phyloP scores from a whole-genome alignment of 352 stramenopile species.

The Phytopythium vexans region DNA sequence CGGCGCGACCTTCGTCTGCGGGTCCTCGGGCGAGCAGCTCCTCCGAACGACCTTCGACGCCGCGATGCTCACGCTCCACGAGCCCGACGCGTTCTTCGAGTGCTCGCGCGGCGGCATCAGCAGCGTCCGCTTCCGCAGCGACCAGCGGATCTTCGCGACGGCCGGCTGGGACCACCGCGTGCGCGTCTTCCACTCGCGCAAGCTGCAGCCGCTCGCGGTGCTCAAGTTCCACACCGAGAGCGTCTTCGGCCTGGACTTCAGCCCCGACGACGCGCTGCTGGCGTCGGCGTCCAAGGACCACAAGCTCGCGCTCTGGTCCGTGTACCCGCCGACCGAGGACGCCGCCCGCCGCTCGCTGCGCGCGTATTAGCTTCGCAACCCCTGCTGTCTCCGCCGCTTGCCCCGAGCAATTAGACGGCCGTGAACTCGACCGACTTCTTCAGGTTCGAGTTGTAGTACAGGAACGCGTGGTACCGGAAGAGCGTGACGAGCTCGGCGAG shows the following conservation, averaged over 20 bases:
- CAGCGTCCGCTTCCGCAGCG: conserved; percentile 53
- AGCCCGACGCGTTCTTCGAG: conserved; percentile 44
- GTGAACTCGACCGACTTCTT: conserved; percentile 87
- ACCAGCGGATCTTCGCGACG: conserved; percentile 78
- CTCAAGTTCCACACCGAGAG: conserved; percentile 81
- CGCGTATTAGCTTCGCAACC: conserved; percentile 17
- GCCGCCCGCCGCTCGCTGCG: conserved; percentile 21
- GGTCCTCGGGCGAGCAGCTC: conserved; percentile 55
- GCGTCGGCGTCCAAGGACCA: conserved; percentile 77
- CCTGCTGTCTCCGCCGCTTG: too few species aligned
- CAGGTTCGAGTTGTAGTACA: conserved; percentile 88
- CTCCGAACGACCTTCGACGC: conserved; percentile 45
- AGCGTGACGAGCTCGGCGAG: conserved; percentile 79
- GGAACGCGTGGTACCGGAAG: conserved; percentile 85
- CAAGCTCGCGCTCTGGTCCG: conserved; percentile 76
- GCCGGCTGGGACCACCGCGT: conserved; percentile 76
- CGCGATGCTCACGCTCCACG: conserved; percentile 26
- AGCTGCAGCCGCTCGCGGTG: conserved; percentile 69
- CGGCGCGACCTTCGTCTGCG: conserved; percentile 51
- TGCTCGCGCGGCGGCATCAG: conserved; percentile 63
- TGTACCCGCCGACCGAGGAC: conserved; percentile 45
- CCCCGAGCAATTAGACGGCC: conserved; percentile 9
- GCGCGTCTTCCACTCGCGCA: conserved; percentile 72
- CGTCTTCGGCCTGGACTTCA: conserved; percentile 73
- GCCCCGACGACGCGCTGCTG: conserved; percentile 50